Conservation (phyloP, 1,284 basidiomycete species). For the Microbotryomycetes sp. region DNA sequence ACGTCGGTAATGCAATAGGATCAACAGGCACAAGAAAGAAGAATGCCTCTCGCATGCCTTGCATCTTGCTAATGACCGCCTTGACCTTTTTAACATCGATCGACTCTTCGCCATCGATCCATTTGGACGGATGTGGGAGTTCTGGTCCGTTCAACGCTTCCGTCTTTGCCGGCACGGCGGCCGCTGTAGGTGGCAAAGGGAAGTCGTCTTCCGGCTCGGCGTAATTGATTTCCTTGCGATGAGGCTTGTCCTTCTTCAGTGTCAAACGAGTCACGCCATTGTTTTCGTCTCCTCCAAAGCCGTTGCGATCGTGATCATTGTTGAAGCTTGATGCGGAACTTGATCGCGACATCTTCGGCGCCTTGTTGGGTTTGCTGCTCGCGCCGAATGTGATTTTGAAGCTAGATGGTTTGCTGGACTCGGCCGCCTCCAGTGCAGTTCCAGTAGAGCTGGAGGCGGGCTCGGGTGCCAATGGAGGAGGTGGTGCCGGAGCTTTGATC, state of each 20-base stretch:
- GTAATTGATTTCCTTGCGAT: slow-evolving; percentile 23
- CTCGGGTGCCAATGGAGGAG: neutral
- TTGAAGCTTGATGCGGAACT: neutral
- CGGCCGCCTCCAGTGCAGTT: too few species aligned
- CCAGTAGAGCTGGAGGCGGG: neutral
- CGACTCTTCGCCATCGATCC: slow-evolving; percentile 29
- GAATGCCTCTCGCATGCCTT: slow-evolving; percentile 60
- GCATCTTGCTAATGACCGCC: slow-evolving; percentile 59
- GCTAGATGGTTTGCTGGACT: slow-evolving; percentile 11
- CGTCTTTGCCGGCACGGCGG: slow-evolving; percentile 53
- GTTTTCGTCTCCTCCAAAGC: neutral
- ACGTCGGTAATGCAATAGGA: slow-evolving; percentile 49
- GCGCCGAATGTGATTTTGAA: slow-evolving; percentile 31
- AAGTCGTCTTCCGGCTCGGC: slow-evolving; percentile 15
- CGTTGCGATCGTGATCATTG: too few species aligned
- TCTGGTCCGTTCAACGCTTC: slow-evolving; percentile 44
- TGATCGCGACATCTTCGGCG: neutral
- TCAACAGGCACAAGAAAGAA: slow-evolving; percentile 86
- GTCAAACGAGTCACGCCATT: neutral
- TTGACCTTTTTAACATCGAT: slow-evolving; percentile 56
- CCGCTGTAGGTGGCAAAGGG: neutral
- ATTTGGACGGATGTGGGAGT: slow-evolving; percentile 17
- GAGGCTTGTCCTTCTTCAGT: slow-evolving; percentile 15
- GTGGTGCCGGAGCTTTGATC: slow-evolving; percentile 1
- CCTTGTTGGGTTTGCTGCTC: neutral